These are phyloP conservation scores for Naganishia onofrii DNA, from an alignment of 768 basidiomycete genomes.

Conservation along the genomic window DNA sequence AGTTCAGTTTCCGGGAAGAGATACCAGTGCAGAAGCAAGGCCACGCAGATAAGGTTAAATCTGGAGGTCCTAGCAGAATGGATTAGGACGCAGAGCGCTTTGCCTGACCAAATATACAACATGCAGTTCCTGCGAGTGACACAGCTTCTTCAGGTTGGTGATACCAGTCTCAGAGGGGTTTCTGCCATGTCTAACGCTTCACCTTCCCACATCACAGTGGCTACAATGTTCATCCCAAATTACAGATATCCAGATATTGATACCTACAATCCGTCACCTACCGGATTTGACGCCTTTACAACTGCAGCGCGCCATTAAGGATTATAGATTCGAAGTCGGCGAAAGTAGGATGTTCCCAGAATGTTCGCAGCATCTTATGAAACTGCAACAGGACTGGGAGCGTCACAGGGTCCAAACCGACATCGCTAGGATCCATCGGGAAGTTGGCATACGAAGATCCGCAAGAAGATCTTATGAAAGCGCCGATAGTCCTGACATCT, in stretches of 20 bases:
- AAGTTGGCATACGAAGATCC: constrained; percentile 55
- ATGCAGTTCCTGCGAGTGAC: constrained; percentile 76
- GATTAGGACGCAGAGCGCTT: constrained; percentile 65
- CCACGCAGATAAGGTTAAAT: constrained; percentile 86
- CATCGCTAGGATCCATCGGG: constrained; percentile 71
- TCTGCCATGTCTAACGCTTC: constrained; percentile 52
- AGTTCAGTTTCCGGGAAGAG: constrained; percentile 68
- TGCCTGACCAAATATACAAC: constrained; percentile 72
- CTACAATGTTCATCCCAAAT: constrained; percentile 79
- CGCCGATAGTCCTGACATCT: not conserved
- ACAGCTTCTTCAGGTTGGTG: constrained; percentile 58
- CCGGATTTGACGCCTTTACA: constrained; percentile 86
- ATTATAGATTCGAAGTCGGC: constrained; percentile 81
- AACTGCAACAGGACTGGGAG: constrained; percentile 98
- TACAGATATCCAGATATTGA: constrained; percentile 77
- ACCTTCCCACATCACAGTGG: constrained; percentile 38
- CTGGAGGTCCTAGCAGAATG: constrained; percentile 83
- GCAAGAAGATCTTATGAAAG: not conserved
- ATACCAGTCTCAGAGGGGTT: constrained; percentile 52
- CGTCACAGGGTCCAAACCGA: constrained; percentile 80
- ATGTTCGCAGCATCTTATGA: constrained; percentile 86
- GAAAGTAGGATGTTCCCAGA: constrained; percentile 92
- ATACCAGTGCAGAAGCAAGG: constrained; percentile 83
- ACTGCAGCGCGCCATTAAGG: constrained; percentile 89
- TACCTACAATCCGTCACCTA: constrained; percentile 85